These are phyloP conservation scores for Coemansia sp. DNA, from an alignment of 192 early-diverging fungal species.

Conservation along the genomic window DNA sequence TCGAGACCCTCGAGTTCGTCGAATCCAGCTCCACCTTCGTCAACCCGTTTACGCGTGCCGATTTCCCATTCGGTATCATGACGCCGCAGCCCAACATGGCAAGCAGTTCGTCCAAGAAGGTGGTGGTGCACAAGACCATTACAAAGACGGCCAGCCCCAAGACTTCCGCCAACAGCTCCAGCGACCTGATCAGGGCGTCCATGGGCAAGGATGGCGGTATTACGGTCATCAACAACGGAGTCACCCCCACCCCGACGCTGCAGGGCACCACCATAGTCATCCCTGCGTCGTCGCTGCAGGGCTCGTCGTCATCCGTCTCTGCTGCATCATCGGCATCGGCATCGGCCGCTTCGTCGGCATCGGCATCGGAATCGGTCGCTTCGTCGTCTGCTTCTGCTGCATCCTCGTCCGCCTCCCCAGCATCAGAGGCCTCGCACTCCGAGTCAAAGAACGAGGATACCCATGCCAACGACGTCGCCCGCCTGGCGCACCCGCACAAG, in stretches of 20 bases:
- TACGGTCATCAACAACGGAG: conserved; percentile 32
- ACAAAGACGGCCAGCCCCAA: conserved; percentile 26
- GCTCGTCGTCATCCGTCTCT: conserved; percentile 6
- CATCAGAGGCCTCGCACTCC: background rate
- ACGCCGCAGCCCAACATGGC: conserved; percentile 24
- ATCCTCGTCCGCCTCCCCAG: conserved; percentile 5
- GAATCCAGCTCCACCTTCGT: conserved; percentile 40
- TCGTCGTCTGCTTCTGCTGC: conserved; percentile 2
- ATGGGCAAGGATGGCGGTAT: conserved; percentile 49
- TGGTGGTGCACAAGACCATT: conserved; percentile 37
- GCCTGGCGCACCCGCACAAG: conserved; percentile 28
- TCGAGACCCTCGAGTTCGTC: conserved; percentile 42
- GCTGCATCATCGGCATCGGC: too few species aligned
- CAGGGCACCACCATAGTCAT: conserved; percentile 42
- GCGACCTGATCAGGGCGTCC: conserved; percentile 32
- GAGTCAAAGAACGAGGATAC: conserved; percentile 26
- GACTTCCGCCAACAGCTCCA: conserved; percentile 4
- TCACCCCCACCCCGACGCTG: background rate
- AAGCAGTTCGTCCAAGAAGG: conserved; percentile 10
- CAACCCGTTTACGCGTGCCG: conserved; percentile 46
- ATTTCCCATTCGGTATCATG: conserved; percentile 50
- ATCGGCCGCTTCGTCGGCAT: background rate
- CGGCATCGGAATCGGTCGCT: conserved; percentile 4
- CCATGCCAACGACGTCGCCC: conserved; percentile 35
- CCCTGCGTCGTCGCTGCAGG: conserved; percentile 26